phyloP scores from a whole-genome alignment of 768 basidiomycete species.

The Kwoniella sp. region DNA sequence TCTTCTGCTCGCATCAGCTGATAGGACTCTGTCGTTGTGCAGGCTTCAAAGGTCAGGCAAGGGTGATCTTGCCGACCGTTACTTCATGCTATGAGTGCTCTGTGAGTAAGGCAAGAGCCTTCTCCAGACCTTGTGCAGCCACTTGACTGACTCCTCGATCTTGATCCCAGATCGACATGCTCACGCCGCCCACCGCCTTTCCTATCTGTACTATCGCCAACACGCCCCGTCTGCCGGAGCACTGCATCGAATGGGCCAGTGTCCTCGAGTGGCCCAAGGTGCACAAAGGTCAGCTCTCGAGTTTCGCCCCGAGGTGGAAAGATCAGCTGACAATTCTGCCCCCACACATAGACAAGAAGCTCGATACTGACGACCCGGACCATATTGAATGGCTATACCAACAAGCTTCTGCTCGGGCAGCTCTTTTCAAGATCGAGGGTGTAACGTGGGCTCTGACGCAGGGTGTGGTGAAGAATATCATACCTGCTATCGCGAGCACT shows the following conservation, averaged over 20 bases:
- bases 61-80: constrained; percentile 92
- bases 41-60: constrained; percentile 99
- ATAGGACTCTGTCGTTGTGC: constrained; percentile 6
- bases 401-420: constrained; percentile 76
- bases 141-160: neutral
- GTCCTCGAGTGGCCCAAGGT: constrained; percentile 98
- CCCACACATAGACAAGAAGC: constrained; percentile 72
- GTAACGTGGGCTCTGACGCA: constrained; percentile 98
- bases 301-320: neutral
- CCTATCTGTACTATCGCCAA: constrained; percentile 99
- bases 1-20: neutral
- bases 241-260: constrained; percentile 99
- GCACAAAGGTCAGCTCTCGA: constrained; percentile 68
- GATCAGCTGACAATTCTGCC: neutral
- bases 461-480: constrained; percentile 99
- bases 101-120: constrained; percentile 45
- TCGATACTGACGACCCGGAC: constrained; percentile 96
- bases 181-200: constrained; percentile 94
- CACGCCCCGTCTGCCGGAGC: constrained; percentile 94
- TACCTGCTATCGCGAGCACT: constrained; percentile 96
- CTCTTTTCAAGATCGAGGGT: constrained; percentile 95
- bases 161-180: constrained; percentile 71
- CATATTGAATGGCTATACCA: constrained; percentile 93
- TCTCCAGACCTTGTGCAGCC: neutral
- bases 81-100: constrained; percentile 98